A percentile compares a stretch with the other conserved stretches of the same genome.
These are phyloP conservation scores for Colletotrichum sojae DNA, from an alignment of 2,329 filamentous ascomycete genomes.

Conservation along the genomic window DNA sequence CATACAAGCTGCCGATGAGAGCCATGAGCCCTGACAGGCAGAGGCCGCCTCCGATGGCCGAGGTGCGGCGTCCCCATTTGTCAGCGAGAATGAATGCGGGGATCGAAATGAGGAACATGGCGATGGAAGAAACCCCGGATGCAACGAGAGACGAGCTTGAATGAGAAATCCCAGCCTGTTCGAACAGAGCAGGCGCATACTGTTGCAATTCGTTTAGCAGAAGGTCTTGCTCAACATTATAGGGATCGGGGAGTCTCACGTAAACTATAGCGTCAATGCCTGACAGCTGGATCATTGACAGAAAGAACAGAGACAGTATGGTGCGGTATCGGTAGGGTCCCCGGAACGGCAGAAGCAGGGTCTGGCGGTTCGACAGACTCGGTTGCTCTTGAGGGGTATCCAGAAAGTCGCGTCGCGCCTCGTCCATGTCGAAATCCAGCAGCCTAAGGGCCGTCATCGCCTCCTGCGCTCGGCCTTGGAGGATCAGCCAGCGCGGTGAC, in stretches of 20 bases:
- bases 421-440: constrained; percentile 59
- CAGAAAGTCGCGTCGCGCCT: constrained; percentile 63
- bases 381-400: constrained; percentile 45
- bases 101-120: constrained; percentile 1
- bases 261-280: constrained; percentile 75
- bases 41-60: neutral
- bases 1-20: constrained; percentile 10
- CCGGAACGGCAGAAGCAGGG: constrained; percentile 50
- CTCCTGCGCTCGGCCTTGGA: constrained; percentile 60
- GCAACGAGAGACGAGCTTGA: neutral
- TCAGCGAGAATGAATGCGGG: constrained; percentile 4
- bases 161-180: constrained; percentile 67
- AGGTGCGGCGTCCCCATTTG: neutral
- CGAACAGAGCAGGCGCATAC: constrained; percentile 73
- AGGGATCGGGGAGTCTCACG: constrained; percentile 52
- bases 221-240: no score
- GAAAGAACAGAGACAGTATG: constrained; percentile 67
- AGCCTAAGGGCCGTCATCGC: constrained; percentile 58
- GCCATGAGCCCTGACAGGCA: neutral
- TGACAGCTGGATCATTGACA: constrained; percentile 71
- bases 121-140: constrained; percentile 4
- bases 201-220: constrained; percentile 42
- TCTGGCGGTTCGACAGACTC: constrained; percentile 50
- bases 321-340: constrained; percentile 63
- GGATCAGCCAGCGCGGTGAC: constrained; percentile 70